Conservation (phyloP, 1,139 yeast species). For the Candida glucosophila region DNA sequence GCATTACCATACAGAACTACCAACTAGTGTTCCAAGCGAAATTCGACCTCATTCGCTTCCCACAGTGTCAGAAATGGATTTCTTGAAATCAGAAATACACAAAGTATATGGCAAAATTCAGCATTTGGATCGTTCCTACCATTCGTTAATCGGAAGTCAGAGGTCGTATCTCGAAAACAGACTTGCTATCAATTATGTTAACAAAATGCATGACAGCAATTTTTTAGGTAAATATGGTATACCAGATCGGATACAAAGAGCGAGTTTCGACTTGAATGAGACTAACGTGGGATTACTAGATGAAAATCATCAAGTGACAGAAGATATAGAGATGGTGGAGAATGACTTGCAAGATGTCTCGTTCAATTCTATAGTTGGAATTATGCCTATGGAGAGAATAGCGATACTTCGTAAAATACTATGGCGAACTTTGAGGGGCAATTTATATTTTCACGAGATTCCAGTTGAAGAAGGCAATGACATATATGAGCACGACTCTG, state of each 20-base stretch:
- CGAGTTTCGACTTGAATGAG: slow-evolving; percentile 12
- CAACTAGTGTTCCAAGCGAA: neutral
- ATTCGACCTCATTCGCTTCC: slow-evolving; percentile 15
- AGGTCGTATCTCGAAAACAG: slow-evolving; percentile 24
- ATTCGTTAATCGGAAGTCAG: slow-evolving; percentile 14
- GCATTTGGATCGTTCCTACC: slow-evolving; percentile 26
- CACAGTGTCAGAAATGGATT: slow-evolving; percentile 23
- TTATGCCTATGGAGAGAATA: slow-evolving; percentile 35
- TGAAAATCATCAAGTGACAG: slow-evolving; percentile 17
- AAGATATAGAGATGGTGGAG: slow-evolving; percentile 15
- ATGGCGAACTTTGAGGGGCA: slow-evolving; percentile 51
- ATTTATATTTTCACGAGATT: slow-evolving; percentile 39
- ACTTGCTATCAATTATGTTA: slow-evolving; percentile 22
- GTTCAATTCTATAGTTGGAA: slow-evolving; percentile 42
- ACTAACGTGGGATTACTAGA: slow-evolving; percentile 27
- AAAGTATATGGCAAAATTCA: slow-evolving; percentile 19
- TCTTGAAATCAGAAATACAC: slow-evolving; percentile 13
- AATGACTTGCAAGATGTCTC: slow-evolving; percentile 38
- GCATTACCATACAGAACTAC: slow-evolving; percentile 15
- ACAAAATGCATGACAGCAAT: slow-evolving; percentile 18
- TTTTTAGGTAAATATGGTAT: slow-evolving; percentile 7
- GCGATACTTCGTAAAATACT: slow-evolving; percentile 42
- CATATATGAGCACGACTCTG: slow-evolving; percentile 35
- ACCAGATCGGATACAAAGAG: too few relatives aligned
- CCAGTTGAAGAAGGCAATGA: slow-evolving; percentile 29